Evolutionary conservation across 129 eudicot genomes (phyloP).

Genomic region (Centrapalus pauciflorus): DNA sequence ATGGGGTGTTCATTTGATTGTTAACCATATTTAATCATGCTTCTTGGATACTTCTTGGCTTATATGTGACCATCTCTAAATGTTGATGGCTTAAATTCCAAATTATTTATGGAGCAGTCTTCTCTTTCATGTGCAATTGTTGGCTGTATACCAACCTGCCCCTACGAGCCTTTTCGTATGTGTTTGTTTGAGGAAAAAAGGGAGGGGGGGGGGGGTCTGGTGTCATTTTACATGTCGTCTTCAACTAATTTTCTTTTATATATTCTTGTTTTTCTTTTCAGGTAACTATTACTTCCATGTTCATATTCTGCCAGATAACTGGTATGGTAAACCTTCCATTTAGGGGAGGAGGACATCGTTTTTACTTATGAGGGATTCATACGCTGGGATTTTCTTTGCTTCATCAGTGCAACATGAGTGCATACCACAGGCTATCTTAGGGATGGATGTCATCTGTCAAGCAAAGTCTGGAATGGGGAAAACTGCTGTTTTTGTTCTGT

Average conservation of each 20-base stretch:
- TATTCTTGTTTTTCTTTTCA: constrained; percentile 24
- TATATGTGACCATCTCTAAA: not conserved
- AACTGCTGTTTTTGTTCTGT: constrained; percentile 81
- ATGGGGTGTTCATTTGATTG: not conserved
- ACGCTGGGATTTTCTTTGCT: constrained; percentile 61
- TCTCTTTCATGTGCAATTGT: not conserved
- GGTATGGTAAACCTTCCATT: constrained; percentile 36
- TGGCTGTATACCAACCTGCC: not conserved
- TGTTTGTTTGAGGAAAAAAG: too few species aligned
- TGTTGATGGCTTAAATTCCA: not conserved
- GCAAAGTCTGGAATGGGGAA: constrained; percentile 94
- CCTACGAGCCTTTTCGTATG: not conserved
- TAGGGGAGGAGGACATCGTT: constrained; percentile 27
- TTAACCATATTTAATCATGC: not conserved
- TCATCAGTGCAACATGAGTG: constrained; percentile 87
- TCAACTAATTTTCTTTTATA: not conserved
- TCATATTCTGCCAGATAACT: constrained; percentile 32
- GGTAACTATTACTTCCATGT: constrained; percentile 49
- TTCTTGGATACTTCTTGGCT: not conserved
- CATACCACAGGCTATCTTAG: constrained; percentile 81
- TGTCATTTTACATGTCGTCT: not conserved
- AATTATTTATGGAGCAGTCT: not conserved
- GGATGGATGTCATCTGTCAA: constrained; percentile 93
- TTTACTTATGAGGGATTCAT: constrained; percentile 52
- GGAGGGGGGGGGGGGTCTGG: too few species aligned